These are phyloP conservation scores for Logfia minima DNA, from an alignment of 129 eudicot species.

Conservation along the genomic window DNA sequence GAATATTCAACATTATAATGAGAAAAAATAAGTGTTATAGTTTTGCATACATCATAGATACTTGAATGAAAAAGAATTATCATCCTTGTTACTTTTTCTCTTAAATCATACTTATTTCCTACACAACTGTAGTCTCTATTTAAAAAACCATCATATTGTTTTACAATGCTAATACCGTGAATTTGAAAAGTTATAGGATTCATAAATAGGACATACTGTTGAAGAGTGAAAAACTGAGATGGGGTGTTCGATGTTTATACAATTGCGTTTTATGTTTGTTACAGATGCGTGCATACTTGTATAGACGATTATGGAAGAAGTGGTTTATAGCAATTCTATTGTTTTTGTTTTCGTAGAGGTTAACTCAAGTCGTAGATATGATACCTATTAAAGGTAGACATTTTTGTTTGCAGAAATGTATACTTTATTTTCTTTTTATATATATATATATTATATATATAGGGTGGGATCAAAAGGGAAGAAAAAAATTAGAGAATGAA, in stretches of 20 bases:
- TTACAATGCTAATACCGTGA: background rate
- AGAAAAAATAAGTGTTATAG: no score
- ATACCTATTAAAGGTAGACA: background rate
- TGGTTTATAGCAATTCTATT: background rate
- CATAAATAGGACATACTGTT: no score
- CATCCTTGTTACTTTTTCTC: no score
- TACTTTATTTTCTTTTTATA: background rate
- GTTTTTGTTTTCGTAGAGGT: background rate
- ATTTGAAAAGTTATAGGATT: background rate
- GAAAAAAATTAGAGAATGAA: no score
- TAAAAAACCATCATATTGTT: background rate
- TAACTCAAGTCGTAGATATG: background rate
- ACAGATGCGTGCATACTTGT: slow-evolving; percentile 14
- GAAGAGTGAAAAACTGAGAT: no score
- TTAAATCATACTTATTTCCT: no score
- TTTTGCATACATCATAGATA: no score
- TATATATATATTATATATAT: no score
- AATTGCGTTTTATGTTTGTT: background rate
- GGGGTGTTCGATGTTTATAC: background rate
- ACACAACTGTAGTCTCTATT: no score
- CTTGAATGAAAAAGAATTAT: no score
- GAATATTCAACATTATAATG: no score
- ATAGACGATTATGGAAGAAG: background rate
- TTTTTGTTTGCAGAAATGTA: background rate
- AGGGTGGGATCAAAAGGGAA: no score